These are phyloP conservation scores for Saccharomycopsis sp. DNA, from an alignment of 805 yeast genomes.

Conservation along the genomic window DNA sequence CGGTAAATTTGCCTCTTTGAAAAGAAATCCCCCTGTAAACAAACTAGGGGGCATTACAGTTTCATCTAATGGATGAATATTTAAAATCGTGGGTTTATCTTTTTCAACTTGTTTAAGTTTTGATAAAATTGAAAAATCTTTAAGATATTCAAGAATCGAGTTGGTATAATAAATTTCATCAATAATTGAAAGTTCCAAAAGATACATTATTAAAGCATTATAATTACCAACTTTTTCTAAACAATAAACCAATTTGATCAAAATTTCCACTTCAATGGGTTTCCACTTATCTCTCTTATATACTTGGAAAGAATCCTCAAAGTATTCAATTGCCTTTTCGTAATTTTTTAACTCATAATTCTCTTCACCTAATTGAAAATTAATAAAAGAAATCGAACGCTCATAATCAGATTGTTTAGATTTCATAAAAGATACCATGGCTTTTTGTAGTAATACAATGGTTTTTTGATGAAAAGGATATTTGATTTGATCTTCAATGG, in stretches of 20 bases:
- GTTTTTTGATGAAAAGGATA: slow-evolving; percentile 16
- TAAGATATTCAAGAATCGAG: neutral
- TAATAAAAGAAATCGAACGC: slow-evolving; percentile 32
- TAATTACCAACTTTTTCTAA: slow-evolving; percentile 25
- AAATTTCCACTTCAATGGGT: slow-evolving; percentile 24
- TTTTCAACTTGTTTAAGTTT: neutral
- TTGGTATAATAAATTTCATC: slow-evolving; percentile 13
- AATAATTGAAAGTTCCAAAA: slow-evolving; percentile 26
- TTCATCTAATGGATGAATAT: slow-evolving; percentile 21
- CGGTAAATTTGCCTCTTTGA: slow-evolving; percentile 19
- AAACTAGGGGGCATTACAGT: slow-evolving; percentile 18
- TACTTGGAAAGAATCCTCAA: slow-evolving; percentile 28
- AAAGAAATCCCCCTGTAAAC: slow-evolving; percentile 21
- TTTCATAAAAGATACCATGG: slow-evolving; percentile 13
- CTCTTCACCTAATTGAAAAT: slow-evolving; percentile 43
- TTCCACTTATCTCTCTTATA: slow-evolving; percentile 35
- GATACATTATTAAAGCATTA: slow-evolving; percentile 26
- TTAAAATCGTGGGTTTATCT: slow-evolving; percentile 18
- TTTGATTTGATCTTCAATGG: slow-evolving; percentile 19
- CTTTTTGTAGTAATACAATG: slow-evolving; percentile 16
- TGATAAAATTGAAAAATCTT: neutral
- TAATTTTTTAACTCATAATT: slow-evolving; percentile 26
- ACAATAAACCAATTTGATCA: slow-evolving; percentile 31
- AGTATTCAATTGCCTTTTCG: slow-evolving; percentile 33
- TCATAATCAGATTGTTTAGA: slow-evolving; percentile 23